Evolutionary conservation across 2,329 filamentous ascomycete genomes (phyloP), one percentile per base, ranked within the genome.

Genomic region (Venturia pyrina): DNA sequence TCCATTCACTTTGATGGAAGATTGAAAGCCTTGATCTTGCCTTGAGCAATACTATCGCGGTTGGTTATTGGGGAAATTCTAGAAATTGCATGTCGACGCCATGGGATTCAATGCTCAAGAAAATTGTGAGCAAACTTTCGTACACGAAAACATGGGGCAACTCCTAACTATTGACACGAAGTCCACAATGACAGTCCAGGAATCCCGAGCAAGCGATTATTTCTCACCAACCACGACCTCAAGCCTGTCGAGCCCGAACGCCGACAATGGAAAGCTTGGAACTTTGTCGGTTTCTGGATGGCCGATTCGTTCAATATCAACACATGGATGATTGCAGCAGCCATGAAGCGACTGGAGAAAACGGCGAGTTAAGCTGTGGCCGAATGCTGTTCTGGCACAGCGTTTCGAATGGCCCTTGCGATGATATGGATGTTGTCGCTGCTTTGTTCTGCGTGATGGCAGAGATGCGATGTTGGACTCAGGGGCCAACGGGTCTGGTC

Each of bases 201-300:
- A 6, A 82, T 97, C 72, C 89, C 87, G 8, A 87, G 83, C 64
- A 84, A 87, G 19, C 90, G 96, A 80, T 81, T 96, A 70, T 92
- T 96, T 88, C 83, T 97, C 74, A 90, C 86, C 70, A 96, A 96
- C 75, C 78, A 90, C 75, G 90, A 95, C 77, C 81, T 95, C 69
- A 92, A 91, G 67, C 76, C 86, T 72, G 91, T 97, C 63, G 91
- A 96, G 74, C 87, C 86, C 19, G 86, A 85, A 69, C 85, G 91
- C 66, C 86, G 93, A 65, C 85, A 90, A 83, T 97, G 93, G 92
- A 87, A 87, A 21, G 79, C 89, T 40, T 91, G 89, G 86, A 96
- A 96, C 76, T 96, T 92, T 74, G 89, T 96, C 50, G 89, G 86
- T 57, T 76, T 75, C 69, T 76, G 74, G 74, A 75, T 75, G 72